These are phyloP conservation scores for Trichoderma reesei DNA, from an alignment of 495 filamentous ascomycete species.

Conservation along the genomic window DNA sequence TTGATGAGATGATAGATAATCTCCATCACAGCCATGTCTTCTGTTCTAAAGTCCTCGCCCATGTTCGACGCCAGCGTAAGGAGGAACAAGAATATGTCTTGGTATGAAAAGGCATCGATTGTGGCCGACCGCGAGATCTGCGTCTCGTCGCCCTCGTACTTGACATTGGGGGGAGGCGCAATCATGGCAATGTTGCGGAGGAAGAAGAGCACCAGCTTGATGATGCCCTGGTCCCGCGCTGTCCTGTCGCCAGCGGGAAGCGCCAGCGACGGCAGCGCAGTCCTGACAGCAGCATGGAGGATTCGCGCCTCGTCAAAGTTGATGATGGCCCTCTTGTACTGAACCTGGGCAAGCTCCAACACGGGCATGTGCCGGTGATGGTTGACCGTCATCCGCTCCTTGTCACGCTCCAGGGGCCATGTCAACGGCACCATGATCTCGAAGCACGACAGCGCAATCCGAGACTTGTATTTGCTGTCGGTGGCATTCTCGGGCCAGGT, in stretches of 20 bases:
- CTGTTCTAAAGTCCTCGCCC: constrained; percentile 79
- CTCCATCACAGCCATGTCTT: constrained; percentile 81
- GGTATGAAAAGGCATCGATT: constrained; percentile 77
- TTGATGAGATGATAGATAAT: constrained; percentile 87
- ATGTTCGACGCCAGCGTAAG: constrained; percentile 83
- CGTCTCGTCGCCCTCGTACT: constrained; percentile 62
- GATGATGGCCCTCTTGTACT: constrained; percentile 82
- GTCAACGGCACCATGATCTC: constrained; percentile 91
- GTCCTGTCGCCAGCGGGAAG: constrained; percentile 64
- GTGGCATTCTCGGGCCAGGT: constrained; percentile 64
- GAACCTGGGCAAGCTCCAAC: constrained; percentile 73
- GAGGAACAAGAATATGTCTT: constrained; percentile 80
- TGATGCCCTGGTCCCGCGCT: constrained; percentile 79
- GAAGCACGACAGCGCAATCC: constrained; percentile 66
- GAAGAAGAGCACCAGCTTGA: constrained; percentile 83
- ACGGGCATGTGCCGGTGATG: constrained; percentile 86
- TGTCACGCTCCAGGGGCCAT: constrained; percentile 79
- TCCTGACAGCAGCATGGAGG: constrained; percentile 64
- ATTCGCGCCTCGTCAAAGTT: constrained; percentile 68
- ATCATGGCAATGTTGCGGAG: constrained; percentile 84
- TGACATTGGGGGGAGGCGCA: constrained; percentile 47
- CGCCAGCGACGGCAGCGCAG: constrained; percentile 83
- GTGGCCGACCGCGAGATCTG: constrained; percentile 82
- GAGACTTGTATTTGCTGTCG: constrained; percentile 63
- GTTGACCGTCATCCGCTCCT: constrained; percentile 74